phyloP scores from a whole-genome alignment of 1,284 basidiomycete species.

The Cutaneotrichosporon sp. region DNA sequence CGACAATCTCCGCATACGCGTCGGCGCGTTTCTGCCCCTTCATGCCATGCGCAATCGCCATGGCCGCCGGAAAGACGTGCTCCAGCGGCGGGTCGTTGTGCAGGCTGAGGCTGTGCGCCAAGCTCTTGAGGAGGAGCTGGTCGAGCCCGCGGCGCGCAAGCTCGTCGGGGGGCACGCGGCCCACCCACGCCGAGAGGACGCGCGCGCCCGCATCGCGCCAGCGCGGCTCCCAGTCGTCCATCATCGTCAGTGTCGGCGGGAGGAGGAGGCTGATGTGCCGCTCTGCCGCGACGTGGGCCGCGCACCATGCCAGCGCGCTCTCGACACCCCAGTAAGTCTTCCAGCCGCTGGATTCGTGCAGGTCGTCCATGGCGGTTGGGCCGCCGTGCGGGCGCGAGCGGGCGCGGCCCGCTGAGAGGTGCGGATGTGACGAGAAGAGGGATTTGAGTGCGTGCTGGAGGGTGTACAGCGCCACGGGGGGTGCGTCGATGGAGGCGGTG shows the following conservation, averaged over 20 bases:
- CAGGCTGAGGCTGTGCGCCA: constrained; percentile 41
- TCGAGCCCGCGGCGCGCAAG: constrained; percentile 44
- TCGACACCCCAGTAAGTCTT: constrained; percentile 24
- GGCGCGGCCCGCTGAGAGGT: constrained; percentile 16
- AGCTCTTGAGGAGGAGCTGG: constrained; percentile 31
- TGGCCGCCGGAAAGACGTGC: constrained; percentile 26
- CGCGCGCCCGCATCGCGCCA: constrained; percentile 37
- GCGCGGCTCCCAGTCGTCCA: constrained; percentile 47
- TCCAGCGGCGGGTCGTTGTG: constrained; percentile 35
- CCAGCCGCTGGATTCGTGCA: constrained; percentile 34
- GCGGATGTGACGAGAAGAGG: constrained; percentile 28
- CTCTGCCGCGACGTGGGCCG: constrained; percentile 17
- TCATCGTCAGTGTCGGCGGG: constrained; percentile 44
- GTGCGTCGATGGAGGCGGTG: not conserved
- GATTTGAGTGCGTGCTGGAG: constrained; percentile 21
- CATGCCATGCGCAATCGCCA: not conserved
- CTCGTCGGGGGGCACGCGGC: constrained; percentile 9
- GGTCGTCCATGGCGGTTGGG: constrained; percentile 36
- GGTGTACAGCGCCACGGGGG: constrained; percentile 19
- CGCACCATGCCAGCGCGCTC: constrained; percentile 31
- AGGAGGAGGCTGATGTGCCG: constrained; percentile 38
- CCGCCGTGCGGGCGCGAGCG: constrained; percentile 38
- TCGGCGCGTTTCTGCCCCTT: constrained; percentile 26
- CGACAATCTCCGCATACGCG: constrained; percentile 35
- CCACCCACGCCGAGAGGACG: constrained; percentile 33